phyloP scores from a whole-genome alignment of 2,329 filamentous ascomycete species.

The Xylariales sp. region DNA sequence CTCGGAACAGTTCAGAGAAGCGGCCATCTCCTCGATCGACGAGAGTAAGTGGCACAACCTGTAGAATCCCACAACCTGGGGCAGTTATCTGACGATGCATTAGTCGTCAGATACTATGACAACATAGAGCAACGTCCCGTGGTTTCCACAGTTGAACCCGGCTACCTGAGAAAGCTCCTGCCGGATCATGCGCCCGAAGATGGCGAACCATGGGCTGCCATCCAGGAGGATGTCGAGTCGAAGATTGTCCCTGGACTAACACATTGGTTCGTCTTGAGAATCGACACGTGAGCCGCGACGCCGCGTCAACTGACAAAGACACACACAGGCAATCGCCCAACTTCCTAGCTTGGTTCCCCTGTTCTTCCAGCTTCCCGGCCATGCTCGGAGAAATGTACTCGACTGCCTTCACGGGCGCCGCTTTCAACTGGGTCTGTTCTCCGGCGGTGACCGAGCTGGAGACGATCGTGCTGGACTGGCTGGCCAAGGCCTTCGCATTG shows the following conservation, averaged over 20 bases:
- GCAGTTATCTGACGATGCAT: slow-evolving; percentile 8
- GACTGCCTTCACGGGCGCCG: slow-evolving; percentile 80
- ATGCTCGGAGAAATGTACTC: slow-evolving; percentile 93
- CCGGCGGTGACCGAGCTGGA: slow-evolving; percentile 91
- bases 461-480: slow-evolving; percentile 89
- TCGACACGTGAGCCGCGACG: neutral
- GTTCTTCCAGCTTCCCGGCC: slow-evolving; percentile 72
- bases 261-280: slow-evolving; percentile 64
- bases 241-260: slow-evolving; percentile 91
- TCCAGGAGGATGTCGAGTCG: slow-evolving; percentile 75
- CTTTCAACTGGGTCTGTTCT: slow-evolving; percentile 96
- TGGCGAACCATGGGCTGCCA: slow-evolving; percentile 70
- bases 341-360: slow-evolving; percentile 95
- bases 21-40: slow-evolving; percentile 73
- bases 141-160: slow-evolving; percentile 72
- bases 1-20: slow-evolving; percentile 68
- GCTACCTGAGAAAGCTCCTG: slow-evolving; percentile 78
- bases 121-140: slow-evolving; percentile 66
- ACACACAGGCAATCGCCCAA: slow-evolving; percentile 69
- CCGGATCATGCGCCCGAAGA: slow-evolving; percentile 60
- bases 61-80: neutral
- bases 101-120: slow-evolving; percentile 84
- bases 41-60: slow-evolving; percentile 60
- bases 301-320: slow-evolving; percentile 1
- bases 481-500: slow-evolving; percentile 69